phyloP scores from a whole-genome alignment of 768 basidiomycete genomes.

The Rhizopogon salebrosus region DNA sequence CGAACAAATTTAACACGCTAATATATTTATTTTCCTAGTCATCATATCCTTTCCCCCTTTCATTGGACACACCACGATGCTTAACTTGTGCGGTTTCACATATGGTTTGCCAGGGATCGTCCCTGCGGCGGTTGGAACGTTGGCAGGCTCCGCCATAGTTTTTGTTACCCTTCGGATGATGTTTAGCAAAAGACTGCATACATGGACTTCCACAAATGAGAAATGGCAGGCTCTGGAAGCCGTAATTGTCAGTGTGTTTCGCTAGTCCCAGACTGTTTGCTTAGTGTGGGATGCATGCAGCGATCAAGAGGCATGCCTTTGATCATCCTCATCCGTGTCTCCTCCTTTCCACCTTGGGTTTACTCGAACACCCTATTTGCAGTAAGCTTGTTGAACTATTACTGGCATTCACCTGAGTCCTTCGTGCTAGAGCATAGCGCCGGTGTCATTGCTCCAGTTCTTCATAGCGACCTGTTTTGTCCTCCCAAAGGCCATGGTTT shows the following conservation, averaged over 20 bases:
- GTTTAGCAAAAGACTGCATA: conserved; percentile 49
- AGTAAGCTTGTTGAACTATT: conserved; percentile 35
- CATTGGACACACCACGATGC: conserved; percentile 24
- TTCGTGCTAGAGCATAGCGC: conserved; percentile 54
- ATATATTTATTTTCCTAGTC: conserved; percentile 15
- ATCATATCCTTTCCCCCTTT: conserved; percentile 27
- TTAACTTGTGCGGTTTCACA: conserved; percentile 75
- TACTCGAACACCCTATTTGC: conserved; percentile 81
- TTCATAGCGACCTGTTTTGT: conserved; percentile 64
- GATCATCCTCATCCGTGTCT: conserved; percentile 75
- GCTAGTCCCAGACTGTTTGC: background rate
- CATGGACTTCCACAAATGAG: conserved; percentile 57
- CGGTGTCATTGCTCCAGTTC: conserved; percentile 75
- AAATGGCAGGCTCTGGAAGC: conserved; percentile 77
- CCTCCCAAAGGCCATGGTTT: conserved; percentile 66
- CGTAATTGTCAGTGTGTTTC: conserved; percentile 51
- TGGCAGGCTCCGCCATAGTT: conserved; percentile 57
- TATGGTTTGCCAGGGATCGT: conserved; percentile 77
- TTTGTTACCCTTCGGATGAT: conserved; percentile 58
- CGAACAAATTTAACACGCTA: conserved; percentile 28
- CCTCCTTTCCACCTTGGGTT: conserved; percentile 83
- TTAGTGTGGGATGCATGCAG: conserved; percentile 27
- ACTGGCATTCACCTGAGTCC: conserved; percentile 5
- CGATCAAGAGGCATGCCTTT: conserved; percentile 73
- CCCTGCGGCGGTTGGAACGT: conserved; percentile 55